A percentile compares a stretch with the other conserved stretches of the same genome.
Evolutionary conservation across 2,329 filamentous ascomycete species (phyloP).

Genomic region (Alternaria tenuissima): DNA sequence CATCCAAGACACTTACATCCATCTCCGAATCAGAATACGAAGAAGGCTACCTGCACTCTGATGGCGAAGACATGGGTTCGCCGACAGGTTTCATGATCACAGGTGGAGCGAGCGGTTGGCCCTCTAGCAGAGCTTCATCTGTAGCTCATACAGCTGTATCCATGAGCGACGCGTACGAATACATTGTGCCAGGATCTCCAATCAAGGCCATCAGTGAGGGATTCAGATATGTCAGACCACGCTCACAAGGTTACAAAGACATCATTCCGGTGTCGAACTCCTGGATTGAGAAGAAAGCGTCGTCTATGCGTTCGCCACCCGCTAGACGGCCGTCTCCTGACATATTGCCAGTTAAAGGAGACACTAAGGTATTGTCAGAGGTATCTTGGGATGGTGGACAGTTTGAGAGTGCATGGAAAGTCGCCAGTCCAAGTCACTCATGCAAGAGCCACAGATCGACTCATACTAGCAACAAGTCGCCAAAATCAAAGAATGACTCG

Average conservation of each 20-base stretch:
- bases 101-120: slow-evolving; percentile 25
- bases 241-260: background rate
- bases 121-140: slow-evolving; percentile 10
- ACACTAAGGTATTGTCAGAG: background rate
- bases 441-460: slow-evolving; percentile 3
- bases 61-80: slow-evolving; percentile 12
- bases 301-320: too few species aligned
- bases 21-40: slow-evolving; percentile 25
- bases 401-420: slow-evolving; percentile 6
- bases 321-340: slow-evolving; percentile 7
- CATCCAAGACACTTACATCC: slow-evolving; percentile 11
- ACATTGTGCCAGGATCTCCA: background rate
- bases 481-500: background rate
- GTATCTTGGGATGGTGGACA: background rate
- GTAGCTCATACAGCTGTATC: background rate
- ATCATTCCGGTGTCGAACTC: background rate
- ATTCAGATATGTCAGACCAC: slow-evolving; percentile 4
- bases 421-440: slow-evolving; percentile 1
- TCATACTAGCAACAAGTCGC: background rate
- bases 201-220: background rate
- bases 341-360: slow-evolving; percentile 6
- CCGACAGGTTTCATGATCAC: slow-evolving; percentile 36
- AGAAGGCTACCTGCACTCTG: slow-evolving; percentile 3
- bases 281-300: background rate
- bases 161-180: background rate